phyloP scores from a whole-genome alignment of 2,329 filamentous ascomycete genomes.

The Ascomycota sp. region DNA sequence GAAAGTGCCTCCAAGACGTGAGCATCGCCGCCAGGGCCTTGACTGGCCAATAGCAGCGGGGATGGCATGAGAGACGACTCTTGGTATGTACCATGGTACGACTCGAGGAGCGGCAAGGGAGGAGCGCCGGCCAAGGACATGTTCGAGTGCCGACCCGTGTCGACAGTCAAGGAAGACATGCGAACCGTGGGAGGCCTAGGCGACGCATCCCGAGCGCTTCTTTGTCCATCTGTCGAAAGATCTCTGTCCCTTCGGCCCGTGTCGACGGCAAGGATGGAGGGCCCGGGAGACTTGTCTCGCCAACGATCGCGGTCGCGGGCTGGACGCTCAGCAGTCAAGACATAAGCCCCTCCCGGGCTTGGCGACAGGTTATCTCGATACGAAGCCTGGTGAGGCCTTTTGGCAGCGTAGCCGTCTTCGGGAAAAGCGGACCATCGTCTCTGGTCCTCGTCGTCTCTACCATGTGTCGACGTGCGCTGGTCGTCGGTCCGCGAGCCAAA shows the following conservation, averaged over 20 bases:
- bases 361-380: constrained; percentile 7
- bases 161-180: constrained; percentile 32
- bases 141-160: constrained; percentile 18
- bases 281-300: constrained; percentile 9
- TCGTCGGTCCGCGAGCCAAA: constrained; percentile 5
- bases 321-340: constrained; percentile 21
- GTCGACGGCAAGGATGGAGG: constrained; percentile 6
- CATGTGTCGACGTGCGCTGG: constrained; percentile 7
- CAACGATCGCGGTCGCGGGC: constrained; percentile 14
- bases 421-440: constrained; percentile 3
- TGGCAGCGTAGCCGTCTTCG: constrained; percentile 5
- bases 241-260: constrained; percentile 4
- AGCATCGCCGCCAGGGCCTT: constrained; percentile 27
- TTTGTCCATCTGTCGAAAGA: constrained; percentile 12
- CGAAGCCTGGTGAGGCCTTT: constrained; percentile 5
- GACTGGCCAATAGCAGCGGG: constrained; percentile 39
- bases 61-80: constrained; percentile 89
- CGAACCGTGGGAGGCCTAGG: constrained; percentile 26
- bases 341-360: constrained; percentile 8
- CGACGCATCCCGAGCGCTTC: constrained; percentile 20
- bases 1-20: constrained; percentile 27
- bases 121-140: constrained; percentile 38
- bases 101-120: constrained; percentile 69
- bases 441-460: constrained; percentile 2
- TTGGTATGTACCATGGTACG: constrained; percentile 87